A percentile compares a stretch with the other conserved stretches of the same genome.
phyloP scores from a whole-genome alignment of 2,329 filamentous ascomycete genomes.

The Thelonectria olida region DNA sequence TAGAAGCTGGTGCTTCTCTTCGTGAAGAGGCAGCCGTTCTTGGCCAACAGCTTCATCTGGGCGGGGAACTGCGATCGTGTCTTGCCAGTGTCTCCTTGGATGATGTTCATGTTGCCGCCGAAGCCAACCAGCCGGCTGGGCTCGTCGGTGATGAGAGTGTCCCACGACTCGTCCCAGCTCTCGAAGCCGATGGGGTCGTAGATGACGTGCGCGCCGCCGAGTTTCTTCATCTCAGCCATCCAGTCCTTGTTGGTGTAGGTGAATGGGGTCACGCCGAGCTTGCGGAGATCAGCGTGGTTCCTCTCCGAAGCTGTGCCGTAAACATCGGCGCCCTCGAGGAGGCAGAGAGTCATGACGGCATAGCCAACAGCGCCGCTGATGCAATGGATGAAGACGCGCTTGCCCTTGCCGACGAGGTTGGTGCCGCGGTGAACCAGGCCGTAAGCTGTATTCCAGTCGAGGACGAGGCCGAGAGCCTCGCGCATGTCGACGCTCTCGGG shows the following conservation, averaged over 20 bases:
- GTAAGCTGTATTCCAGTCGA: constrained; percentile 58
- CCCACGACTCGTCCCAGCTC: constrained; percentile 59
- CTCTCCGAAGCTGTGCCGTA: constrained; percentile 59
- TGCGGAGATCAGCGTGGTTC: constrained; percentile 53
- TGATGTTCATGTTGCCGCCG: constrained; percentile 47
- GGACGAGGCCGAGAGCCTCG: constrained; percentile 51
- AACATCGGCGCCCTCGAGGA: constrained; percentile 54
- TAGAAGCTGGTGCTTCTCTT: constrained; percentile 48
- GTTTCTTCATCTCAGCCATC: constrained; percentile 54
- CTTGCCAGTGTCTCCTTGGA: constrained; percentile 41
- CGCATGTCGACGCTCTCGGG: constrained; percentile 52
- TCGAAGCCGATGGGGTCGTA: constrained; percentile 61
- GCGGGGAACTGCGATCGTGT: constrained; percentile 44
- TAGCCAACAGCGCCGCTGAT: constrained; percentile 60
- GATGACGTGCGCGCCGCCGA: constrained; percentile 57
- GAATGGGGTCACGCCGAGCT: constrained; percentile 53
- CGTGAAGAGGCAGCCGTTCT: constrained; percentile 37
- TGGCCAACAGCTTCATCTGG: constrained; percentile 47
- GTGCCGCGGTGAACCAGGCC: constrained; percentile 49
- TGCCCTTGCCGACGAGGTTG: constrained; percentile 49
- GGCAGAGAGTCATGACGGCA: constrained; percentile 52
- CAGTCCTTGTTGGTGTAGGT: constrained; percentile 59
- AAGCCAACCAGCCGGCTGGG: constrained; percentile 53
- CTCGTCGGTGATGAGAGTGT: constrained; percentile 47
- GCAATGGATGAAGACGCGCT: constrained; percentile 61